Percentiles rank a stretch among this genome's conserved stretches.
Evolutionary conservation across 805 yeast species (phyloP).

Genomic region (Saturnispora dispora): DNA sequence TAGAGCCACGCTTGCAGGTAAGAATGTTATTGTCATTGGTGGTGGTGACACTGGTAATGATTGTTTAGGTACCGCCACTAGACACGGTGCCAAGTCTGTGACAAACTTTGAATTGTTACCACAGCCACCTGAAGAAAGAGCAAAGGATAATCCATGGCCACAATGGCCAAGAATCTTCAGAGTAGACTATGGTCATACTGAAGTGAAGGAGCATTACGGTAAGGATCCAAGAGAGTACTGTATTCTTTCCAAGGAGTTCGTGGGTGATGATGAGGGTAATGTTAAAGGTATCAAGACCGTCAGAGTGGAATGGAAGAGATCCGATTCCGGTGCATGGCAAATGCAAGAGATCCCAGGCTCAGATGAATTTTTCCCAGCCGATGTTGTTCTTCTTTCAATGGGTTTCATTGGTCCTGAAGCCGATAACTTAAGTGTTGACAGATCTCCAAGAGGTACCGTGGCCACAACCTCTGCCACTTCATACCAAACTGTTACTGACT

Average conservation of each 20-base stretch:
- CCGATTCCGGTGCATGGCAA: slow-evolving; percentile 96
- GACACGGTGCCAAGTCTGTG: slow-evolving; percentile 95
- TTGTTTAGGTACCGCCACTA: slow-evolving; percentile 93
- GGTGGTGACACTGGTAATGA: slow-evolving; percentile 99
- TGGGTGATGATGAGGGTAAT: slow-evolving; percentile 90
- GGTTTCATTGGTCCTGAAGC: slow-evolving; percentile 97
- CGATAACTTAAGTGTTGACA: slow-evolving; percentile 54
- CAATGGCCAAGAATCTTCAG: slow-evolving; percentile 99
- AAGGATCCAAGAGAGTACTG: slow-evolving; percentile 97
- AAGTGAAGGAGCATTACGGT: slow-evolving; percentile 90
- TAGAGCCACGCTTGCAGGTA: slow-evolving; percentile 63
- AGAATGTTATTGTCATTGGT: slow-evolving; percentile 92
- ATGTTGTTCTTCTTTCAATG: slow-evolving; percentile 88
- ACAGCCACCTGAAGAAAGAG: slow-evolving; percentile 76
- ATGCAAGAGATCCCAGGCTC: slow-evolving; percentile 96
- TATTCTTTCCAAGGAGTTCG: slow-evolving; percentile 89
- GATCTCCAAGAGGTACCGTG: slow-evolving; percentile 82
- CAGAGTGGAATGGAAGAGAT: slow-evolving; percentile 95
- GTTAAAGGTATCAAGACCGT: slow-evolving; percentile 94
- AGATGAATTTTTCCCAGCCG: slow-evolving; percentile 93
- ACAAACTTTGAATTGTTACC: slow-evolving; percentile 92
- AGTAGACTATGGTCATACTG: slow-evolving; percentile 96
- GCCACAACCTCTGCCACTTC: slow-evolving; percentile 49
- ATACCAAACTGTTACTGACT: slow-evolving; percentile 55
- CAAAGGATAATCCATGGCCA: slow-evolving; percentile 98